Base-by-base conservation (phyloP, 2,329 filamentous ascomycete species). In the Fusarium foetens region DNA sequence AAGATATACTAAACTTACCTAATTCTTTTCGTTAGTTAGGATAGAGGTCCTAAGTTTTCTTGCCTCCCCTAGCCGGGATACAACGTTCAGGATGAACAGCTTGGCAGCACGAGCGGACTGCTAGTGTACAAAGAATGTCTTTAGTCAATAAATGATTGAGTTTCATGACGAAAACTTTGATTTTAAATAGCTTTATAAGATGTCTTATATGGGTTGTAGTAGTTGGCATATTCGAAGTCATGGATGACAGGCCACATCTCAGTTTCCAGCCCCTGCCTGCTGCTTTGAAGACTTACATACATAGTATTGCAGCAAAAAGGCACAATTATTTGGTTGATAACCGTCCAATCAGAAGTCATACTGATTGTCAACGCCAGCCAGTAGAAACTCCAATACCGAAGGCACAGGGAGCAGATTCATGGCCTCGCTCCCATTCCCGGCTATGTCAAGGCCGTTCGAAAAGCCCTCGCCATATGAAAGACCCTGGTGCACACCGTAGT, bases 331-430 rank as follows among this genome's bases (percentile, higher is more conserved):
- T n/a, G 19, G 19, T 53, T 53, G 19, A n/a, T 41, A 17, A 14
- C 33, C 19, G 19, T 53, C 19, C 23, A 8, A 39, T 69, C 19
- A 75, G 33, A 74, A 75, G 33, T 77, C 75, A 35, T 77, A 77
- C 39, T 77, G 72, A 12, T 70, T 75, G 12, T 70, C 76, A 64
- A 79, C 75, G 1, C 79, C 79, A 12, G 79, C 79, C n/a, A 80
- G 60, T 29, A 80, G 66, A 25, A 79, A 75, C 41, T 80, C 79
- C 33, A 80, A 55, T 17, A 79, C 77, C 16, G 77, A 78, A 16
- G 79, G 79, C 19, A 80, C 70, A 8, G 75, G 73, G 23, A 80
- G 69, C 48, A 75, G 58, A 25, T 73, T 66, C 25, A 77, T 45
- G 8, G 42, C 63, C 27, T 71, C 66, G 16, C 58, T 45, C 29